phyloP scores from a whole-genome alignment of 176 grass and related monocot species.

The Oryza brachyantha region DNA sequence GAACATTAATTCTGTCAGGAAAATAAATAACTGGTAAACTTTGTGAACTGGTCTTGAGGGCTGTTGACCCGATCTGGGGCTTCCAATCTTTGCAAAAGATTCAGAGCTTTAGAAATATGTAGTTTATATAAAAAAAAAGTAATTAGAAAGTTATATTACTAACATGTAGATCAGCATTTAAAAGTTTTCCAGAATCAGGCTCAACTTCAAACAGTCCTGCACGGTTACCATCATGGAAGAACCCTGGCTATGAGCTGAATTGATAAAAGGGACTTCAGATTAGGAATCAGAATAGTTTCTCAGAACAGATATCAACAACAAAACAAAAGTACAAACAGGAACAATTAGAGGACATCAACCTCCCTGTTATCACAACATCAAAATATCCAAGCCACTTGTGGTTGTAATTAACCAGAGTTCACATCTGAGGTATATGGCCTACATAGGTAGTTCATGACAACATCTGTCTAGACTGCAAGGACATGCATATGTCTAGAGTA shows the following conservation, averaged over 20 bases:
- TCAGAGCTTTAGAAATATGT: slow-evolving; percentile 31
- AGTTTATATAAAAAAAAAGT: not conserved
- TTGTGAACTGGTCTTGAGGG: slow-evolving; percentile 46
- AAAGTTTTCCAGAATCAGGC: slow-evolving; percentile 87
- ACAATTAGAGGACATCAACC: slow-evolving; percentile 42
- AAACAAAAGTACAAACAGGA: not conserved
- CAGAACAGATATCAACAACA: no score
- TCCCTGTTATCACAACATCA: slow-evolving; percentile 96
- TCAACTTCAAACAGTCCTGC: slow-evolving; percentile 92
- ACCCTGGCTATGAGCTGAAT: slow-evolving; percentile 84
- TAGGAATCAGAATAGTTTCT: slow-evolving; percentile 12
- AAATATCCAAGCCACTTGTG: slow-evolving; percentile 88
- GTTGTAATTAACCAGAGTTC: slow-evolving; percentile 45
- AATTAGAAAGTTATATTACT: slow-evolving; percentile 28
- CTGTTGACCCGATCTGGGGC: slow-evolving; percentile 55
- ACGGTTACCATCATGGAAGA: slow-evolving; percentile 96
- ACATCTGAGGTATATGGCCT: slow-evolving; percentile 53
- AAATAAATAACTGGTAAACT: no score
- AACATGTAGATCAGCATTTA: slow-evolving; percentile 97
- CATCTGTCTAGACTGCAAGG: slow-evolving; percentile 92
- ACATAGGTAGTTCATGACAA: slow-evolving; percentile 96
- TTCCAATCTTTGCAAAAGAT: slow-evolving; percentile 55
- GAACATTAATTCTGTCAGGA: no score
- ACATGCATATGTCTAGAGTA: slow-evolving; percentile 24
- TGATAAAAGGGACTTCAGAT: slow-evolving; percentile 12